A percentile compares a stretch with the other conserved stretches of the same genome.
These are phyloP conservation scores for Pseudopediastrum boryanum DNA, from an alignment of 139 green algal species.

Conservation along the genomic window DNA sequence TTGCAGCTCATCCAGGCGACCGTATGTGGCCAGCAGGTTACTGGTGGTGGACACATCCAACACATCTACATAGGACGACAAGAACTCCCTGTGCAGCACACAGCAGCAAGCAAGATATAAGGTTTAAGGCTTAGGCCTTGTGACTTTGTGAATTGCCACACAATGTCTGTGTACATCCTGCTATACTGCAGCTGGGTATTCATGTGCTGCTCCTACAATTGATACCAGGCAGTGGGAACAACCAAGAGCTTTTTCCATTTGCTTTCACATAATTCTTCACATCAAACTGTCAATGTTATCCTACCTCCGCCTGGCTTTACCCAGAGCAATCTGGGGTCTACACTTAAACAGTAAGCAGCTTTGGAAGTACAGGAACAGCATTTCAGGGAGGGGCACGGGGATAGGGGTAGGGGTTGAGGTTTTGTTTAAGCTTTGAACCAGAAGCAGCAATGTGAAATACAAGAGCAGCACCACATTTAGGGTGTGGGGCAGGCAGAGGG, in stretches of 20 bases:
- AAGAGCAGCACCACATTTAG: background rate
- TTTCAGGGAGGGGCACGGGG: background rate
- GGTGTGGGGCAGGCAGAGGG: background rate
- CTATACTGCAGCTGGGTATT: no score
- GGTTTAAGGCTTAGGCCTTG: no score
- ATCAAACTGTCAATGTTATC: no score
- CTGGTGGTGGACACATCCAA: slow-evolving; percentile 83
- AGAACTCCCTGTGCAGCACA: slow-evolving; percentile 49
- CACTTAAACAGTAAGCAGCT: no score
- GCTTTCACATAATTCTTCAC: no score
- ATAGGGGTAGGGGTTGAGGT: background rate
- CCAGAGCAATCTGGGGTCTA: no score
- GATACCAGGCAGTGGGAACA: no score
- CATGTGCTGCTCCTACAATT: no score
- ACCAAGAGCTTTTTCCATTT: no score
- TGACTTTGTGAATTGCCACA: no score
- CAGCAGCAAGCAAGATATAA: background rate
- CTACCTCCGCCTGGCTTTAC: no score
- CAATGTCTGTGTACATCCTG: no score
- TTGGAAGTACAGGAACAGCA: background rate
- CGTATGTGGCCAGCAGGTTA: slow-evolving; percentile 84
- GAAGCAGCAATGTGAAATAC: background rate
- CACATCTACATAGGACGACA: slow-evolving; percentile 57
- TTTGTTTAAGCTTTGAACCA: background rate
- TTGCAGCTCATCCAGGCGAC: slow-evolving; percentile 87